phyloP scores from a whole-genome alignment of 1,284 basidiomycete species.

The Mycosarcoma maydis region DNA sequence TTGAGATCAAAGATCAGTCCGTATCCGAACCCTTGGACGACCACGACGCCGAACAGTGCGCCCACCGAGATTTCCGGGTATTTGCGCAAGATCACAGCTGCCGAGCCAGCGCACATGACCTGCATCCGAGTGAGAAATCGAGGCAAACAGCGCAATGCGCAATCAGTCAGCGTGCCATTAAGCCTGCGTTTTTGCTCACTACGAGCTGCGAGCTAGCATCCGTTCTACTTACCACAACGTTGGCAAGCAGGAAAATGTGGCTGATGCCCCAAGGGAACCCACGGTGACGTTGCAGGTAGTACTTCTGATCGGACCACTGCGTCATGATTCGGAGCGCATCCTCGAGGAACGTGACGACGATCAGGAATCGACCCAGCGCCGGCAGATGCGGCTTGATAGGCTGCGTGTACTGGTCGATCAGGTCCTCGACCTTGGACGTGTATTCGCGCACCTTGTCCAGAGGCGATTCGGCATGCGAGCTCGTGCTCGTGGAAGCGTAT shows the following conservation, averaged over 20 bases:
- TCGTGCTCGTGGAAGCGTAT: constrained; percentile 39
- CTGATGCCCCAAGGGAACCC: constrained; percentile 94
- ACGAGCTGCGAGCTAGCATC: too few relatives aligned
- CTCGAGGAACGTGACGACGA: constrained; percentile 97
- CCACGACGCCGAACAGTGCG: constrained; percentile 87
- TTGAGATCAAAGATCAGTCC: constrained; percentile 96
- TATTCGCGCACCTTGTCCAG: constrained; percentile 82
- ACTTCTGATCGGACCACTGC: constrained; percentile 92
- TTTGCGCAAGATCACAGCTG: constrained; percentile 85
- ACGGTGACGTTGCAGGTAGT: constrained; percentile 76
- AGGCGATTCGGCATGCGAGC: constrained; percentile 68
- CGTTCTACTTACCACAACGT: constrained; percentile 88
- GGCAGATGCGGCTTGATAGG: constrained; percentile 94
- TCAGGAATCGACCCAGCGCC: constrained; percentile 92
- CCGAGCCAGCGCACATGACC: constrained; percentile 85
- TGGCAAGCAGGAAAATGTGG: constrained; percentile 88
- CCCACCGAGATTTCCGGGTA: constrained; percentile 88
- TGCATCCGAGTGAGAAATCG: constrained; percentile 9
- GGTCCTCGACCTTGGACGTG: constrained; percentile 82
- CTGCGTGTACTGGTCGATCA: constrained; percentile 89
- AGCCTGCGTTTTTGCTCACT: not conserved
- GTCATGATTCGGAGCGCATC: constrained; percentile 92
- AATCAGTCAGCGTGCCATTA: too few relatives aligned
- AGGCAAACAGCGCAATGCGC: not conserved
- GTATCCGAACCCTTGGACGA: constrained; percentile 92